These are phyloP conservation scores for Cladosporium sphaerospermum DNA, from an alignment of 2,329 filamentous ascomycete genomes.

Conservation along the genomic window DNA sequence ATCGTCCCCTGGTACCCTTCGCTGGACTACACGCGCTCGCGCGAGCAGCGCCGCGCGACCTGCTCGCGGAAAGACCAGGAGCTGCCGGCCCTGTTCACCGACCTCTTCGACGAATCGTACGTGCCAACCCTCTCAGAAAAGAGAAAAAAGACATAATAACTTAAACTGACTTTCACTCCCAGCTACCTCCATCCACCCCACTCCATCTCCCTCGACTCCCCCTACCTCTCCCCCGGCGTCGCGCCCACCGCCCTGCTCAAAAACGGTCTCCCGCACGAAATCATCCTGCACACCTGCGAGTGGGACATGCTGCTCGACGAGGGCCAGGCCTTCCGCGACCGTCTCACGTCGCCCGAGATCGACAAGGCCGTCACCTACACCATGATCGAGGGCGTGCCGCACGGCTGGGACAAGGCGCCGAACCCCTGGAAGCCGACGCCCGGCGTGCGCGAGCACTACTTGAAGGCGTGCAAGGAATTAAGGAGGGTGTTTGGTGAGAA, in stretches of 20 bases:
- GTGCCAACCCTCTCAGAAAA: neutral
- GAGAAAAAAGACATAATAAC: too few relatives aligned
- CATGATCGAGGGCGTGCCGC: conserved; percentile 53
- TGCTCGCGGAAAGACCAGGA: conserved; percentile 48
- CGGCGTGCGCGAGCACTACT: conserved; percentile 49
- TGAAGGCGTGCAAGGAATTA: conserved; percentile 48
- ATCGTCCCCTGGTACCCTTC: conserved; percentile 58
- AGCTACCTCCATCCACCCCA: conserved; percentile 36
- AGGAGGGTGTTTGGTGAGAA: conserved; percentile 35
- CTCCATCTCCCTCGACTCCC: conserved; percentile 47
- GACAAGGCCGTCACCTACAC: conserved; percentile 54
- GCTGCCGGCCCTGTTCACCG: conserved; percentile 45
- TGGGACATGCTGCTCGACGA: conserved; percentile 63
- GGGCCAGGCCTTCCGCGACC: conserved; percentile 54
- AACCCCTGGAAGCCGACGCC: conserved; percentile 51
- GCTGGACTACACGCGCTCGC: conserved; percentile 56
- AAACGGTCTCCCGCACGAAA: conserved; percentile 50
- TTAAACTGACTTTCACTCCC: neutral
- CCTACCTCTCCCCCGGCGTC: conserved; percentile 54
- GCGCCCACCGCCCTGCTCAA: conserved; percentile 49
- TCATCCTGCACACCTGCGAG: conserved; percentile 58
- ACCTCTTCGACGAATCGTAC: conserved; percentile 45
- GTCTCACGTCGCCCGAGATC: conserved; percentile 38
- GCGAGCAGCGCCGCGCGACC: conserved; percentile 52
- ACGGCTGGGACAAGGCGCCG: conserved; percentile 63